Percentiles rank a stretch among this genome's conserved stretches.
Evolutionary conservation across 768 basidiomycete genomes (phyloP).

Genomic region (Harrya chromipes): DNA sequence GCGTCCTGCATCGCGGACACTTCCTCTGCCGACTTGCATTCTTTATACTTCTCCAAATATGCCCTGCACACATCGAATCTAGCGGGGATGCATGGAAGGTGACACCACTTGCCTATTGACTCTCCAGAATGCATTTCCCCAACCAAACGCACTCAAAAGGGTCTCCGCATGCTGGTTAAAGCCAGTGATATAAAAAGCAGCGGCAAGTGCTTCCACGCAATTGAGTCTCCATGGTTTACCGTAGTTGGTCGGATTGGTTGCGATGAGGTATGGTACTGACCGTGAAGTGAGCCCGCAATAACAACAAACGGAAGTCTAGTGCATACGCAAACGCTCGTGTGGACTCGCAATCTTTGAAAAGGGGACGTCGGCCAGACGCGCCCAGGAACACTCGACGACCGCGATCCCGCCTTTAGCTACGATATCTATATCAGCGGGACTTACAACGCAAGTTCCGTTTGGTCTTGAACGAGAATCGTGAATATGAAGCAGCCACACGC

Average conservation of each 20-base stretch:
- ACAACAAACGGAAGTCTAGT: background rate
- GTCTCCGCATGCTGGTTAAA: constrained; percentile 78
- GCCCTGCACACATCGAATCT: constrained; percentile 1
- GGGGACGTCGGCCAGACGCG: constrained; percentile 90
- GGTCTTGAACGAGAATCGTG: constrained; percentile 50
- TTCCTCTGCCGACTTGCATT: constrained; percentile 61
- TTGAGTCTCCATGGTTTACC: constrained; percentile 96
- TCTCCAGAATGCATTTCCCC: constrained; percentile 85
- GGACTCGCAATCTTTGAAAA: constrained; percentile 92
- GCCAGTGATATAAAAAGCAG: constrained; percentile 92
- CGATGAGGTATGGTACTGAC: constrained; percentile 90
- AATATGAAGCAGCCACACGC: background rate
- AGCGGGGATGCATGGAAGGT: background rate
- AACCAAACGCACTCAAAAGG: constrained; percentile 79
- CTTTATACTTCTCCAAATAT: constrained; percentile 74
- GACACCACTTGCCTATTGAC: constrained; percentile 63
- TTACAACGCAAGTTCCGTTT: constrained; percentile 74
- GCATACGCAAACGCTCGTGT: constrained; percentile 84
- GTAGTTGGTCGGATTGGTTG: constrained; percentile 97
- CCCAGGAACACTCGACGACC: constrained; percentile 99
- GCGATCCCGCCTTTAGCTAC: constrained; percentile 75
- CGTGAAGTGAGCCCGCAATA: background rate
- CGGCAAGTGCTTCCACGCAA: constrained; percentile 92
- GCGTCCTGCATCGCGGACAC: constrained; percentile 58
- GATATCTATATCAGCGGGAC: constrained; percentile 81